Evolutionary conservation across 2,329 filamentous ascomycete genomes (phyloP), one percentile per base, ranked within the genome.

Genomic region (Aspergillus niger): DNA sequence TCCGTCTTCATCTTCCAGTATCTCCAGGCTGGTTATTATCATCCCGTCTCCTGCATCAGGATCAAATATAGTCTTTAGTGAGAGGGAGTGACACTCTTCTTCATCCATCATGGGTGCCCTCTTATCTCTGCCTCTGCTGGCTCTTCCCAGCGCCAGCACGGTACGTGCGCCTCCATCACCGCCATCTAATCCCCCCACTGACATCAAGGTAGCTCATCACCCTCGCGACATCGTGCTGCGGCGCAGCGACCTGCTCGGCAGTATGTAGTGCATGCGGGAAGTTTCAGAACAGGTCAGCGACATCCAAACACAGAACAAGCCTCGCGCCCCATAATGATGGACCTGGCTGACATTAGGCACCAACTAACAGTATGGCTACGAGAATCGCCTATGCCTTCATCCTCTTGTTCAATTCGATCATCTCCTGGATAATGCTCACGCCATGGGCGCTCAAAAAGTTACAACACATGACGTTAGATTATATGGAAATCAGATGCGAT

Each of bases 371-470:
- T 80, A 93, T 98, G 80, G 93, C 93, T 59, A 99, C 95, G 68
- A 91, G 95, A 82, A 96, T 98, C 80, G 94, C 91, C 72, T 97
- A 97, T 76, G 93, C 95, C 65, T 86, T 98, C 72, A 89, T 99
- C 64, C 90, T 99, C 58, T 88, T 99, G 67, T 80, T 98, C 78
- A 99, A 99, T 84, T 97, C 94, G 61, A 97, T 98, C 66, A 77
- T 98, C 55, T 94, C 95, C 38, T 99, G 95, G 95, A 91, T 99
- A 69, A 97, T 98, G 92, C 92, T 99, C 80, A 99, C 95, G 22
- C 91, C 92, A 56, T 99, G 95, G 95, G 95, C 95, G 36, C 91
- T 99, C 74, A 91, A 97, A 72, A 98, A 98, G 76, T 84, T 99
- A 5, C 89, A 98, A 78, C 87, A 96, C 66, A 83, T 98, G 57